phyloP scores from a whole-genome alignment of 2,329 filamentous ascomycete genomes.

The Trichoderma asperellum region DNA sequence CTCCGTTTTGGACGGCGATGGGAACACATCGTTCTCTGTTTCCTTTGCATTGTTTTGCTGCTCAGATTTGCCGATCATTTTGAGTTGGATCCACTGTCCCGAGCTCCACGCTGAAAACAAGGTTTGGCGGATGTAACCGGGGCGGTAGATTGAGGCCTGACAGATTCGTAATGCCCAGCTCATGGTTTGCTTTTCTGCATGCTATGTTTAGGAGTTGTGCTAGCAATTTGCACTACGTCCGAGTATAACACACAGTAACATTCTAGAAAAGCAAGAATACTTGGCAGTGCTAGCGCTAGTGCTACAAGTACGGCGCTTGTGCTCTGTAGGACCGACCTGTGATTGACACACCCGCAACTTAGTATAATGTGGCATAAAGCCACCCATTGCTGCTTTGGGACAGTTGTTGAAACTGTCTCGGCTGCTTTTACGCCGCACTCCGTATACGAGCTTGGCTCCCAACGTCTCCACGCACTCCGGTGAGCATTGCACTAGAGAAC shows the following conservation, averaged over 20 bases:
- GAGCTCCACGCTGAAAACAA: slow-evolving; percentile 21
- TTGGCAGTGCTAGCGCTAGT: neutral
- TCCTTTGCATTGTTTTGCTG: slow-evolving; percentile 2
- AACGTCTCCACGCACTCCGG: neutral
- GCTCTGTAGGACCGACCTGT: neutral
- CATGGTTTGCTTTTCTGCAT: neutral
- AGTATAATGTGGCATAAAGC: slow-evolving; percentile 1
- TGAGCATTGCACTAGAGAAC: neutral
- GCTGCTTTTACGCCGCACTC: neutral
- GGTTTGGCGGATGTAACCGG: slow-evolving; percentile 18
- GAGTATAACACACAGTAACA: neutral
- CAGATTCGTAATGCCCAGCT: slow-evolving; percentile 3
- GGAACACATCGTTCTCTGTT: neutral
- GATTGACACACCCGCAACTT: neutral
- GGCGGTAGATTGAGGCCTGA: slow-evolving; percentile 8
- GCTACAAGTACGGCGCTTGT: neutral
- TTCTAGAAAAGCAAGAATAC: neutral
- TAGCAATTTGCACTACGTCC: neutral
- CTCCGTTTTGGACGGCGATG: slow-evolving; percentile 18
- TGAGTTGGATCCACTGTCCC: slow-evolving; percentile 9
- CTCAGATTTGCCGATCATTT: slow-evolving; percentile 12
- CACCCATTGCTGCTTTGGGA: neutral
- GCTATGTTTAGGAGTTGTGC: neutral
- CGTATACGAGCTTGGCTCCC: neutral
- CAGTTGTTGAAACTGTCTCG: neutral